These are phyloP conservation scores for Podospora tetraspora DNA, from an alignment of 495 filamentous ascomycete genomes.

Conservation along the genomic window DNA sequence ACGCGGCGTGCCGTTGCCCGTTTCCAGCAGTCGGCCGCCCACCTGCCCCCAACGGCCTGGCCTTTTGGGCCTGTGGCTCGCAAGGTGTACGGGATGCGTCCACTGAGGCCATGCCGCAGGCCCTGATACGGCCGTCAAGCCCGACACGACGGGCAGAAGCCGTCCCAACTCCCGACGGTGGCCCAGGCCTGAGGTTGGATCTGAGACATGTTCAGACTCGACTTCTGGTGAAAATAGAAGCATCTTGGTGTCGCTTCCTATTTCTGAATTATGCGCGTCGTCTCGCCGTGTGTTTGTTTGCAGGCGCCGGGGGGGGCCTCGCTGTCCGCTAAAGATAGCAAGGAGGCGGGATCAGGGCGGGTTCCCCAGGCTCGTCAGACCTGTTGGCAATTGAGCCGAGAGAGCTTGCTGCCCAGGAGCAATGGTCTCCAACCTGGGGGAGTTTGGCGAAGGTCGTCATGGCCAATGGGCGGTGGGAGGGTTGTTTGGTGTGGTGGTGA, in stretches of 20 bases:
- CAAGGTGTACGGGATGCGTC: neutral
- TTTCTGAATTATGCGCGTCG: neutral
- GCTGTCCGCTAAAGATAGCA: constrained; percentile 12
- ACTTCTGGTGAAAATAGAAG: neutral
- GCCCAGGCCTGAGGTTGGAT: constrained; percentile 3
- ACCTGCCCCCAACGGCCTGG: neutral
- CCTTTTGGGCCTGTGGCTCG: neutral
- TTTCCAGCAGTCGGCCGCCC: constrained; percentile 5
- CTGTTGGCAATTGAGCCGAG: neutral
- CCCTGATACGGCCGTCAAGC: constrained; percentile 12
- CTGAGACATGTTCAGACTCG: constrained; percentile 21
- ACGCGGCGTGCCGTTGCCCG: constrained; percentile 13
- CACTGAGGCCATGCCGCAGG: neutral
- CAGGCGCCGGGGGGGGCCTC: neutral
- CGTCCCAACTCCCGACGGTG: neutral
- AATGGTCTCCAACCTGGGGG: neutral
- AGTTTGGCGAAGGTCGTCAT: neutral
- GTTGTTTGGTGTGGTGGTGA: neutral
- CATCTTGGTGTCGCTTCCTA: neutral
- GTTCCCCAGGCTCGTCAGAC: neutral
- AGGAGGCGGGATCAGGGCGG: neutral
- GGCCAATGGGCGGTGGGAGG: neutral
- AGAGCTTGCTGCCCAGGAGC: neutral
- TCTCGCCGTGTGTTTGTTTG: constrained; percentile 5
- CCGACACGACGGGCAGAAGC: constrained; percentile 14